These are phyloP conservation scores for Periconia sp. DNA, from an alignment of 2,329 filamentous ascomycete genomes.

Conservation along the genomic window DNA sequence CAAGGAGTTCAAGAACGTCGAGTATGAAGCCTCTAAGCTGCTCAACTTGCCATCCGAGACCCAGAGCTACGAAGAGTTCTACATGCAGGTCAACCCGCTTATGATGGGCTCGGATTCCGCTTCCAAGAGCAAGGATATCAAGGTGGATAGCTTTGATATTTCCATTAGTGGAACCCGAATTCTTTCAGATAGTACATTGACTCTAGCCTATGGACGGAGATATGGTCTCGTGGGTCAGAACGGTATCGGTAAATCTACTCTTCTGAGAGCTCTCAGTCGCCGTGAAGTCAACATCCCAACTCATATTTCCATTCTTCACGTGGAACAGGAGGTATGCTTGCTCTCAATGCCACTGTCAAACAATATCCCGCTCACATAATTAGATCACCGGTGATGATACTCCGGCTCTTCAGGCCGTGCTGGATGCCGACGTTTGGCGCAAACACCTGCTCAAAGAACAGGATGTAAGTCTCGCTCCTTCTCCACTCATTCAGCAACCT, in stretches of 20 bases:
- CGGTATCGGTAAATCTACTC: conserved; percentile 87
- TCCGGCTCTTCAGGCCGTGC: conserved; percentile 86
- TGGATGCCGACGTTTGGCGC: conserved; percentile 97
- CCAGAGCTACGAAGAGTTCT: conserved; percentile 98
- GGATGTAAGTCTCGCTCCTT: conserved; percentile 57
- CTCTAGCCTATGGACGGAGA: conserved; percentile 85
- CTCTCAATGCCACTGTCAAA: neutral
- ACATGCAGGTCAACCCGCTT: conserved; percentile 98
- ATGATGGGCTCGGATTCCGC: conserved; percentile 72
- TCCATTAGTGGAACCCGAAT: conserved; percentile 88
- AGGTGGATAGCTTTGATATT: conserved; percentile 93
- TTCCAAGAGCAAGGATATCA: conserved; percentile 96
- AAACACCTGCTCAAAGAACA: conserved; percentile 93
- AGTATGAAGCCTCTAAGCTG: conserved; percentile 92
- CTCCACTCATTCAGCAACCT: neutral
- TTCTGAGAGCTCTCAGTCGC: conserved; percentile 85
- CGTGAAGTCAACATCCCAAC: conserved; percentile 94
- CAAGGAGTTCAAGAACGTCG: conserved; percentile 96
- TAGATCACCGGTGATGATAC: conserved; percentile 95
- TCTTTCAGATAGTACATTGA: conserved; percentile 85
- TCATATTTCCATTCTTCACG: conserved; percentile 97
- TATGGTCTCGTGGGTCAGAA: conserved; percentile 99
- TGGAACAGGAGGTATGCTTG: conserved; percentile 82
- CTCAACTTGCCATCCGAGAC: conserved; percentile 80
- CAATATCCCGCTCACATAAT: conserved; percentile 11